phyloP scores from a whole-genome alignment of 164 flowering plant genomes.

The Berberis vulgaris region DNA sequence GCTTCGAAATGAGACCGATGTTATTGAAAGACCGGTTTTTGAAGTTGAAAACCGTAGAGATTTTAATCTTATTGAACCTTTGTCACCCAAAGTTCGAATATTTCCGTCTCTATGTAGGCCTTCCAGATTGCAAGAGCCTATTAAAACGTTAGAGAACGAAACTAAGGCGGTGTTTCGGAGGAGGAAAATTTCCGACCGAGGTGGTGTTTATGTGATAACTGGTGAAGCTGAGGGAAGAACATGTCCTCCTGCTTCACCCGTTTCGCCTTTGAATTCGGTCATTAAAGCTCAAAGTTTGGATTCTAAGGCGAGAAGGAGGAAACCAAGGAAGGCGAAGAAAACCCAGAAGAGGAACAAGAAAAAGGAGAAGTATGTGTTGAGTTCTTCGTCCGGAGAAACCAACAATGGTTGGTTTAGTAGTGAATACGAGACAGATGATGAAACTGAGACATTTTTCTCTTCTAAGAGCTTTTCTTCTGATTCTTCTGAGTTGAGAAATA shows the following conservation, averaged over 20 bases:
- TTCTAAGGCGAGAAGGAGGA: neutral
- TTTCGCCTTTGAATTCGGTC: slow-evolving; percentile 15
- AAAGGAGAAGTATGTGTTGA: slow-evolving; percentile 2
- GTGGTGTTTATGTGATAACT: slow-evolving; percentile 10
- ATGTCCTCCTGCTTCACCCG: slow-evolving; percentile 46
- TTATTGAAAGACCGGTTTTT: slow-evolving; percentile 27
- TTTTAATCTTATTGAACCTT: slow-evolving; percentile 13
- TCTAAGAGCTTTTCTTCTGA: slow-evolving; percentile 44
- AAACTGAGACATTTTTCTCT: slow-evolving; percentile 41
- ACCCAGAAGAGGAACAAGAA: slow-evolving; percentile 9
- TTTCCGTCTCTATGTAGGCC: slow-evolving; percentile 30
- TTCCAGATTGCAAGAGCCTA: slow-evolving; percentile 8
- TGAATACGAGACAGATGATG: slow-evolving; percentile 19
- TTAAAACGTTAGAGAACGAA: neutral
- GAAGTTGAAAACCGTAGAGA: slow-evolving; percentile 14
- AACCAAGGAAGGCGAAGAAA: slow-evolving; percentile 4
- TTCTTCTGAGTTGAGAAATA: slow-evolving; percentile 25
- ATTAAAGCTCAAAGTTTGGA: neutral
- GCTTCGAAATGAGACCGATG: slow-evolving; percentile 33
- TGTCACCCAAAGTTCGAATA: slow-evolving; percentile 22
- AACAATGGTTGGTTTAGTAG: slow-evolving; percentile 42
- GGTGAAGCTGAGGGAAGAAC: slow-evolving; percentile 15
- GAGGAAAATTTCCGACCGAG: slow-evolving; percentile 15
- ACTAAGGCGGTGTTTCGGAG: slow-evolving; percentile 14
- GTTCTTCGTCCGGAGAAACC: slow-evolving; percentile 13